Evolutionary conservation across 345 rosid genomes (phyloP), one percentile per base, ranked within the genome.

Genomic region (Reutealis trisperma): DNA sequence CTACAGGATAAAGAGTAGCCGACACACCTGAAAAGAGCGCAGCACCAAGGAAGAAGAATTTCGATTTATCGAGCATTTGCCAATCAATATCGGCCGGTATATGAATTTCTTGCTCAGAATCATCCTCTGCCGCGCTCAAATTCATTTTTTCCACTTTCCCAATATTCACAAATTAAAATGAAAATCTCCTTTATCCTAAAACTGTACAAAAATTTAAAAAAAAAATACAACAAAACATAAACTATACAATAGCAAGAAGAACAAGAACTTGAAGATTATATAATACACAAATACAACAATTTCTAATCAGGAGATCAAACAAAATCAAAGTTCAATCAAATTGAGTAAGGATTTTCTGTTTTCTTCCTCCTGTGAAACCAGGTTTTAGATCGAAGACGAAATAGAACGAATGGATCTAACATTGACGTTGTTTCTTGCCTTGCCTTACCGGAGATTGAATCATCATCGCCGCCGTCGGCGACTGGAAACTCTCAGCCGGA

Each of bases 11-110:
- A 16, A 94, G 93, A 30, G 83, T 74, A 3, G 94, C 91, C 14
- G 98, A 94, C 18, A 94, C 94, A 10, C 97, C 97, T 0, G 97
- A 93, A 83, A 94, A 94, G 15, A 94, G 86, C 61, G 93, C 97
- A 21, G 98, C 97, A 4, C 98, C 98, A 18, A 93, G 89, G 81
- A 94, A 74, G 89, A 94, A 94, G 54, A 94, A 94, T 83, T 87
- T 91, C 21, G 94, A 86, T 71, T 93, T 94, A 61, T 94, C 97
- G 54, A 94, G 96, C 97, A 90, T 92, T 79, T 93, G 83, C 98
- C 98, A 94, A 68, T 90, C 89, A 70, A 92, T 83, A 8, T 94
- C 97, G 0, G 86, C 89, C 10, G 96, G 90, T 51, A 89, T 77
- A 73, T 88, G 92, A 74, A 88, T 87, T 70, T 87, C 91, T 75